Conservation (phyloP, 768 basidiomycete species). For the Agaricus blazei region DNA sequence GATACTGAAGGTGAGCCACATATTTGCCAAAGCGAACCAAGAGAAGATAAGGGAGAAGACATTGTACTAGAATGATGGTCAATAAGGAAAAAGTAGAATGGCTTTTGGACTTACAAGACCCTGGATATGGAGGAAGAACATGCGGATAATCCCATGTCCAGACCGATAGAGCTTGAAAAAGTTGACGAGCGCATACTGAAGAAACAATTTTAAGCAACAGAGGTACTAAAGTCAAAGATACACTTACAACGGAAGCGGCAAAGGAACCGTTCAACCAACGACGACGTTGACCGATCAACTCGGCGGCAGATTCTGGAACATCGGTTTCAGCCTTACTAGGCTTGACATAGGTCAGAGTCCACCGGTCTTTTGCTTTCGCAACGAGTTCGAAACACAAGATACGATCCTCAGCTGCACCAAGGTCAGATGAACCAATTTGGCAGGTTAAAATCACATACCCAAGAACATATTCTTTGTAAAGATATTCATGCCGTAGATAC, state of each 20-base stretch:
- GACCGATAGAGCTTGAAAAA: constrained; percentile 88
- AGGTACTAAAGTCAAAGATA: not conserved
- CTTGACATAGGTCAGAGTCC: constrained; percentile 90
- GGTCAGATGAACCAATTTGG: constrained; percentile 1
- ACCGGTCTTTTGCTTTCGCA: constrained; percentile 80
- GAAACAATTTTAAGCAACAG: not conserved
- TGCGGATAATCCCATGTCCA: constrained; percentile 81
- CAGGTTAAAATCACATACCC: constrained; percentile 21
- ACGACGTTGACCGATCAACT: constrained; percentile 92
- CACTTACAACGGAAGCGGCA: constrained; percentile 80
- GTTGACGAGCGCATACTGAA: constrained; percentile 85
- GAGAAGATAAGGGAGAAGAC: constrained; percentile 80
- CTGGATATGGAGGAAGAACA: constrained; percentile 97
- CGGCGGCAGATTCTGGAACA: constrained; percentile 89
- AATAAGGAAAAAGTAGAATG: not conserved
- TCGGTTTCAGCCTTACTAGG: constrained; percentile 95
- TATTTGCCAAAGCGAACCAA: constrained; percentile 90
- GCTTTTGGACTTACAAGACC: constrained; percentile 59
- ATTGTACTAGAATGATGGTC: constrained; percentile 59
- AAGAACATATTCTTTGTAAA: constrained; percentile 86
- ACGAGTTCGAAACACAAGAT: constrained; percentile 97
- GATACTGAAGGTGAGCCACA: constrained; percentile 95
- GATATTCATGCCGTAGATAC: constrained; percentile 95
- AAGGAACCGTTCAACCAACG: constrained; percentile 98
- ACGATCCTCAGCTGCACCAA: constrained; percentile 74